These are phyloP conservation scores for Trametes maxima DNA, from an alignment of 768 basidiomycete species.

Conservation along the genomic window DNA sequence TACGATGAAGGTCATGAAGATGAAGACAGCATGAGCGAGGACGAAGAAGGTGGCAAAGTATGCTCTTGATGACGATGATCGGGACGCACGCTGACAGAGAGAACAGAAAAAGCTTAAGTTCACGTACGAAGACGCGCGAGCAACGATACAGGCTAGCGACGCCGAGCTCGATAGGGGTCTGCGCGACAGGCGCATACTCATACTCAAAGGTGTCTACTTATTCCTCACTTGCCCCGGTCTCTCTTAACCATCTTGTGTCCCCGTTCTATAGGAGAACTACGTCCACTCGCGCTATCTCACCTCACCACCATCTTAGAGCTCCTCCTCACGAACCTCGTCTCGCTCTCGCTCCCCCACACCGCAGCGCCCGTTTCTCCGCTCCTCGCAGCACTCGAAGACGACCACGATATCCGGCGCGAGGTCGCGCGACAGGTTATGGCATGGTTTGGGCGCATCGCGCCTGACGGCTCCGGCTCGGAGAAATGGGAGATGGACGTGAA, in stretches of 20 bases:
- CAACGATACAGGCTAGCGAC: conserved; percentile 82
- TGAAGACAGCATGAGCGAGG: conserved; percentile 39
- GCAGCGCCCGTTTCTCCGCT: conserved; percentile 63
- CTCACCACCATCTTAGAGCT: conserved; percentile 74
- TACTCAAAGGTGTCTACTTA: conserved; percentile 65
- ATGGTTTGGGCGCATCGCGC: conserved; percentile 74
- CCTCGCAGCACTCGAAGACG: conserved; percentile 60
- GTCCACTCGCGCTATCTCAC: conserved; percentile 69
- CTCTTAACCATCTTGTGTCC: not conserved
- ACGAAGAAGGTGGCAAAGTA: conserved; percentile 28
- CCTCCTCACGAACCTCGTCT: conserved; percentile 73
- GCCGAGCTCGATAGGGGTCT: conserved; percentile 68
- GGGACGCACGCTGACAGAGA: conserved; percentile 24
- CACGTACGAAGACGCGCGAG: conserved; percentile 63
- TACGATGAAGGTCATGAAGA: conserved; percentile 70
- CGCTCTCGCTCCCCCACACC: conserved; percentile 54
- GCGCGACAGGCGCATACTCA: conserved; percentile 68
- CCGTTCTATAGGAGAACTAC: conserved; percentile 57
- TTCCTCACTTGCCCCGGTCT: too few relatives aligned
- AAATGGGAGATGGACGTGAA: conserved; percentile 69
- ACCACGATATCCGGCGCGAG: conserved; percentile 66
- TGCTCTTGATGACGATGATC: not conserved
- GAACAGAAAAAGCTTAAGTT: conserved; percentile 42
- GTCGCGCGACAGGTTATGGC: conserved; percentile 71
- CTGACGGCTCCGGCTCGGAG: conserved; percentile 20